Percentiles rank a stretch among this genome's conserved stretches.
Evolutionary conservation across 768 basidiomycete species (phyloP).

Genomic region (Erythrobasidium yunnanense): DNA sequence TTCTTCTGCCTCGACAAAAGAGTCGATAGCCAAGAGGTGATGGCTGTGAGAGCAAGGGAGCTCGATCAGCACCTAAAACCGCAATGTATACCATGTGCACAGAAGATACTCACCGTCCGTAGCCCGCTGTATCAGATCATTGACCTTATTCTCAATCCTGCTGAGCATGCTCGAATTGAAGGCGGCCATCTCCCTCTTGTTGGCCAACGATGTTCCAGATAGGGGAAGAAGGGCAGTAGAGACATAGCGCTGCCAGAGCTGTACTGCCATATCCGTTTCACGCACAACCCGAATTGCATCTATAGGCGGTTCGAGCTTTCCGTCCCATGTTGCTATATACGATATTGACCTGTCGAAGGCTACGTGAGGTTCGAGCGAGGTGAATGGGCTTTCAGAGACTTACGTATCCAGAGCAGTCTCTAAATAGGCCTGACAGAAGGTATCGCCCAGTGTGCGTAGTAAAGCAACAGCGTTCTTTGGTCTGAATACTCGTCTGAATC

Average conservation of each 20-base stretch:
- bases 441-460: constrained; percentile 72
- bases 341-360: too few species aligned
- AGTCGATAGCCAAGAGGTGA: constrained; percentile 60
- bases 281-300: constrained; percentile 56
- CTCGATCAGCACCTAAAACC: neutral
- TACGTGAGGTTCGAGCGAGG: too few species aligned
- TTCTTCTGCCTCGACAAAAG: constrained; percentile 87
- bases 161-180: constrained; percentile 82
- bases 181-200: constrained; percentile 79
- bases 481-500: constrained; percentile 43
- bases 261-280: constrained; percentile 72
- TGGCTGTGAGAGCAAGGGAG: constrained; percentile 45
- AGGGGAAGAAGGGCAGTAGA: constrained; percentile 80
- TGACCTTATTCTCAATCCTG: constrained; percentile 71
- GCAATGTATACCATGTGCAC: neutral
- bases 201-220: constrained; percentile 63
- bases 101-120: constrained; percentile 56
- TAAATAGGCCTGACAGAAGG: constrained; percentile 68
- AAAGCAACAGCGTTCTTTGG: constrained; percentile 79
- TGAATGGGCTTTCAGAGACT: too few species aligned
- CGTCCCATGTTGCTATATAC: constrained; percentile 61
- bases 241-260: constrained; percentile 94
- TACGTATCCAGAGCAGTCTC: constrained; percentile 90
- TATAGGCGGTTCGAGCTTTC: constrained; percentile 68
- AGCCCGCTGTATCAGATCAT: constrained; percentile 64